A percentile compares a stretch with the other conserved stretches of the same genome.
Evolutionary conservation across 495 filamentous ascomycete genomes (phyloP).

Genomic region (Durotheca rogersii): DNA sequence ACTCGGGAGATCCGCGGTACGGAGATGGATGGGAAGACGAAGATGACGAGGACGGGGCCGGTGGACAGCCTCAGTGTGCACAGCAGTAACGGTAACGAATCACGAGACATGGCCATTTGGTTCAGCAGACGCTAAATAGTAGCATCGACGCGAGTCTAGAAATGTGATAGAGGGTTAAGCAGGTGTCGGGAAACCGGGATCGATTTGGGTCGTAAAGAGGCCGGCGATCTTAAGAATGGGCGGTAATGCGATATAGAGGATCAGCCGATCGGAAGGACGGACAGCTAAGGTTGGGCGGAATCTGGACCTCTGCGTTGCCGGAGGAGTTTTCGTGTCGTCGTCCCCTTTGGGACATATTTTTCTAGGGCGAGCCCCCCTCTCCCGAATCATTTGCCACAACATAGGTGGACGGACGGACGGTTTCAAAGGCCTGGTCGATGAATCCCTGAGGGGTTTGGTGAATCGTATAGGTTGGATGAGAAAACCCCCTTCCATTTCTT

Average conservation of each 20-base stretch:
- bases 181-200: not conserved
- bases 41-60: conserved; percentile 66
- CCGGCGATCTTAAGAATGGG: not conserved
- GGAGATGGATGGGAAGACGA: conserved; percentile 81
- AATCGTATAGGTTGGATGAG: too few species aligned
- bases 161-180: conserved; percentile 3
- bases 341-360: conserved; percentile 7
- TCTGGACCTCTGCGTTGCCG: too few species aligned
- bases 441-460: too few species aligned
- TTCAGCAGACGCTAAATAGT: conserved; percentile 20
- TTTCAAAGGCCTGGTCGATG: too few species aligned
- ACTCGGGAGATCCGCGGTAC: conserved; percentile 65
- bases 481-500: too few species aligned
- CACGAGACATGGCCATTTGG: conserved; percentile 24
- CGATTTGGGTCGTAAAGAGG: conserved; percentile 4
- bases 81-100: conserved; percentile 74
- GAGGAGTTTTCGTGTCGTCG: too few species aligned
- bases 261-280: not conserved
- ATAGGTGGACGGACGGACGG: too few species aligned
- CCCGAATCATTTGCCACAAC: too few species aligned
- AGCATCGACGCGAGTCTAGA: conserved; percentile 7
- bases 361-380: too few species aligned
- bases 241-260: conserved; percentile 6
- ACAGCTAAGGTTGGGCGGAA: too few species aligned
- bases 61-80: conserved; percentile 69